Conservation (phyloP, 2,329 filamentous ascomycete species). For the Karstenula rhodostoma region DNA sequence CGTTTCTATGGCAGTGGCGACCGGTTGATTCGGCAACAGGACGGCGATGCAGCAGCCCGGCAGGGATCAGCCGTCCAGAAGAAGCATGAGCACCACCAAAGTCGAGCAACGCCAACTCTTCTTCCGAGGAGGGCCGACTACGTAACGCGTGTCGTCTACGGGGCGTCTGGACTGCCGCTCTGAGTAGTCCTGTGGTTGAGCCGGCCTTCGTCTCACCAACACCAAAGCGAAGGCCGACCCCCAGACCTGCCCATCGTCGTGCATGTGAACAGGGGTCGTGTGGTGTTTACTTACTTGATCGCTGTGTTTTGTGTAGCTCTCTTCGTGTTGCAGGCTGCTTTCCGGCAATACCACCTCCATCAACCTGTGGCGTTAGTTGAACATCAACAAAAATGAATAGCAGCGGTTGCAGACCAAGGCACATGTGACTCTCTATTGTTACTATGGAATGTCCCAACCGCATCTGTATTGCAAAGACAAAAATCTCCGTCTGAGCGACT, state of each 20-base stretch:
- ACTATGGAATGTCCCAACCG: slow-evolving; percentile 36
- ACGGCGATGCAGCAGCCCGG: neutral
- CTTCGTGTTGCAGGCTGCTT: too few relatives aligned
- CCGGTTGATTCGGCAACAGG: slow-evolving; percentile 26
- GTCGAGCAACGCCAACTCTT: neutral
- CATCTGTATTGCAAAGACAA: slow-evolving; percentile 49
- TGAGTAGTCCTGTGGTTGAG: neutral
- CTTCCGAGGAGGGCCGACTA: neutral
- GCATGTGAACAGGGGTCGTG: slow-evolving; percentile 5
- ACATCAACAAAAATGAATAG: neutral
- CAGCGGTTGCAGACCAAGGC: neutral
- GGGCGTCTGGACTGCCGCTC: neutral
- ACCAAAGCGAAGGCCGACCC: neutral
- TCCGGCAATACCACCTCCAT: too few relatives aligned
- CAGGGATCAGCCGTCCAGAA: slow-evolving; percentile 5
- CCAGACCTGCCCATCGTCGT: slow-evolving; percentile 15
- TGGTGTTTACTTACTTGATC: neutral
- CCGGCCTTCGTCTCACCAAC: neutral
- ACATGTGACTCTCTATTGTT: neutral
- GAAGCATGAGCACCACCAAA: neutral
- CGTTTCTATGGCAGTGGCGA: slow-evolving; percentile 24
- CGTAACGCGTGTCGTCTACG: neutral
- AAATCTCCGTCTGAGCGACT: slow-evolving; percentile 45
- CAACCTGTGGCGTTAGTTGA: too few relatives aligned
- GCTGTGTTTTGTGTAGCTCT: neutral